These are phyloP conservation scores for Keqinozyma sinolaborantium DNA, from an alignment of 1,139 yeast genomes.

Conservation along the genomic window DNA sequence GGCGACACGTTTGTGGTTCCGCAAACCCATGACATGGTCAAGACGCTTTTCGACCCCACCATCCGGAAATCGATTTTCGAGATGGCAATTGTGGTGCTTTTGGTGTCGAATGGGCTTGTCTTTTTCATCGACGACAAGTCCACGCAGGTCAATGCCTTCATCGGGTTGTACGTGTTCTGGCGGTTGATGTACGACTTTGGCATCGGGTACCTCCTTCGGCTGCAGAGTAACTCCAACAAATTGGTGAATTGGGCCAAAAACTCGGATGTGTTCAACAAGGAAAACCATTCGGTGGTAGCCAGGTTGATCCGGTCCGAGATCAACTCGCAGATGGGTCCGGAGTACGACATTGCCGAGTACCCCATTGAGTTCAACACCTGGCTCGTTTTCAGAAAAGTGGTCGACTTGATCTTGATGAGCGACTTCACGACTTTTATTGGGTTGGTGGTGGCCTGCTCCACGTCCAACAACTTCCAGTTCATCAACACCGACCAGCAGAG, in stretches of 20 bases:
- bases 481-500: constrained; percentile 26
- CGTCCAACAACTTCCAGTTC: constrained; percentile 40
- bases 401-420: constrained; percentile 81
- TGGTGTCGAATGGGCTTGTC: constrained; percentile 50
- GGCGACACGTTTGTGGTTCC: constrained; percentile 64
- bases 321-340: constrained; percentile 56
- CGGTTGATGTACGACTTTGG: constrained; percentile 76
- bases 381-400: constrained; percentile 76
- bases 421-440: constrained; percentile 78
- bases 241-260: constrained; percentile 56
- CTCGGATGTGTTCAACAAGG: constrained; percentile 41
- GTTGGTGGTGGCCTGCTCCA: constrained; percentile 59
- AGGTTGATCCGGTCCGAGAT: constrained; percentile 42
- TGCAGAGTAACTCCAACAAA: constrained; percentile 59
- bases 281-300: constrained; percentile 33
- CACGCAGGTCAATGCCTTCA: constrained; percentile 42
- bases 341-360: constrained; percentile 44
- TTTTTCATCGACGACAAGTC: constrained; percentile 26
- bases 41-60: constrained; percentile 77
- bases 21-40: constrained; percentile 81
- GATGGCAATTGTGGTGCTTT: constrained; percentile 48
- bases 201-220: constrained; percentile 66
- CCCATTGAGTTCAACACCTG: constrained; percentile 84
- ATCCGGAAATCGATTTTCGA: constrained; percentile 69
- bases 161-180: constrained; percentile 68